These are phyloP conservation scores for Ophiocordyceps camponoti-leonardi DNA, from an alignment of 2,329 filamentous ascomycete species.

Conservation along the genomic window DNA sequence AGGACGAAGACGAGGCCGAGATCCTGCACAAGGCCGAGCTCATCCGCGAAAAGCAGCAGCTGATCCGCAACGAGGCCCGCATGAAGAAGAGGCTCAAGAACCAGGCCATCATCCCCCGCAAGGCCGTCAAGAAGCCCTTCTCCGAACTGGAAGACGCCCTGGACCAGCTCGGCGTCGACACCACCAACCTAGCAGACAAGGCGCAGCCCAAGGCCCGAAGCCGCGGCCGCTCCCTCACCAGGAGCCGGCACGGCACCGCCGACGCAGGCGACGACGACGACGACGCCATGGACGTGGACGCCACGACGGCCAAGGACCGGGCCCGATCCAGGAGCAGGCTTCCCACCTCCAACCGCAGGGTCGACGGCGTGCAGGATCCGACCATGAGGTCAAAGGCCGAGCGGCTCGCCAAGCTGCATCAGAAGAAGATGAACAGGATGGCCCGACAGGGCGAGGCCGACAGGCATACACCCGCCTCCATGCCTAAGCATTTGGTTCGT, in stretches of 20 bases:
- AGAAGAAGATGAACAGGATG: slow-evolving; percentile 98
- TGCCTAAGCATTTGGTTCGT: slow-evolving; percentile 84
- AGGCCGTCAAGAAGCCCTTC: slow-evolving; percentile 61
- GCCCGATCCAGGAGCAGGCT: slow-evolving; percentile 58
- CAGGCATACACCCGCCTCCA: slow-evolving; percentile 64
- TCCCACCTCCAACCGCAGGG: slow-evolving; percentile 45
- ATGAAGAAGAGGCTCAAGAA: slow-evolving; percentile 98
- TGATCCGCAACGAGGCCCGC: slow-evolving; percentile 86
- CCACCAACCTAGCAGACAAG: slow-evolving; percentile 54
- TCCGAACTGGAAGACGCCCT: slow-evolving; percentile 77
- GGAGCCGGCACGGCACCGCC: slow-evolving; percentile 43
- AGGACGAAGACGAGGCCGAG: slow-evolving; percentile 79
- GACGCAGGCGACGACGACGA: slow-evolving; percentile 21
- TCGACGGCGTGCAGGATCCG: slow-evolving; percentile 60
- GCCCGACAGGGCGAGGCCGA: slow-evolving; percentile 94
- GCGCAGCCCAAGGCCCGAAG: slow-evolving; percentile 46
- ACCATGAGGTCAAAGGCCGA: slow-evolving; percentile 61
- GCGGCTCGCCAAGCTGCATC: slow-evolving; percentile 69
- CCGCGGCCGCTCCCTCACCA: slow-evolving; percentile 54
- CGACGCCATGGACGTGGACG: slow-evolving; percentile 62
- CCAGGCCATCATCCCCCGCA: slow-evolving; percentile 79
- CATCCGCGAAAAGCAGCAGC: slow-evolving; percentile 83
- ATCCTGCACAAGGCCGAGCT: slow-evolving; percentile 81
- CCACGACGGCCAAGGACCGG: slow-evolving; percentile 20
- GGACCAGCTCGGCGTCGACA: slow-evolving; percentile 72